These are phyloP conservation scores for Penicillium sp. DNA, from an alignment of 2,329 filamentous ascomycete genomes.

Conservation along the genomic window DNA sequence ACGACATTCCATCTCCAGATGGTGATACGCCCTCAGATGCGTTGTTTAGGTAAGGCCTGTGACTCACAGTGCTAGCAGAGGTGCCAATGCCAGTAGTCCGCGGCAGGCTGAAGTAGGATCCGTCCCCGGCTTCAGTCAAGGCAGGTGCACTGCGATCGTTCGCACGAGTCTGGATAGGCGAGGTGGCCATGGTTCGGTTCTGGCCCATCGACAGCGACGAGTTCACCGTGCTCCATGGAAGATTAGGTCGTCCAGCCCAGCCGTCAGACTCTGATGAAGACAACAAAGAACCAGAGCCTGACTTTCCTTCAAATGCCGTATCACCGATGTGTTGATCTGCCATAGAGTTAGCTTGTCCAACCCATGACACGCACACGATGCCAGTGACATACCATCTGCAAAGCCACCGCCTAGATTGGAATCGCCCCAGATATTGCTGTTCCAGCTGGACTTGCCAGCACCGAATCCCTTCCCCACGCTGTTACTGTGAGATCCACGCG, in stretches of 20 bases:
- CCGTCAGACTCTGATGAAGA: constrained; percentile 66
- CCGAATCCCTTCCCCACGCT: constrained; percentile 46
- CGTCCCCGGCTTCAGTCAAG: constrained; percentile 45
- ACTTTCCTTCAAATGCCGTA: constrained; percentile 52
- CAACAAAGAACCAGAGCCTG: constrained; percentile 67
- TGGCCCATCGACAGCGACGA: constrained; percentile 47
- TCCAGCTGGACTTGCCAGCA: constrained; percentile 44
- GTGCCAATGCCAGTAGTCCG: constrained; percentile 47
- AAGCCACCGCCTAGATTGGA: constrained; percentile 47
- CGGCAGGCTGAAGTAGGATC: constrained; percentile 48
- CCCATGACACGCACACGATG: constrained; percentile 1
- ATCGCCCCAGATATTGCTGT: constrained; percentile 55
- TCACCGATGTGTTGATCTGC: constrained; percentile 31
- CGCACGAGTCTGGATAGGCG: constrained; percentile 57
- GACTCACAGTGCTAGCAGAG: constrained; percentile 20
- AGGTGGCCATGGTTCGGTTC: constrained; percentile 51
- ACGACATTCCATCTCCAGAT: constrained; percentile 33
- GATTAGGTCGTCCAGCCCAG: constrained; percentile 54
- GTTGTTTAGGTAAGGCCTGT: constrained; percentile 36
- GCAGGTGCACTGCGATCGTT: constrained; percentile 42
- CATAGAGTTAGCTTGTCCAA: constrained; percentile 1
- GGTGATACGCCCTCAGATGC: constrained; percentile 35
- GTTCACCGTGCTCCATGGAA: constrained; percentile 60
- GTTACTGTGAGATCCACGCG: constrained; percentile 38
- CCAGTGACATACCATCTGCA: constrained; percentile 36